These are phyloP conservation scores for Hypoxylon sp. DNA, from an alignment of 2,329 filamentous ascomycete species.

Conservation along the genomic window DNA sequence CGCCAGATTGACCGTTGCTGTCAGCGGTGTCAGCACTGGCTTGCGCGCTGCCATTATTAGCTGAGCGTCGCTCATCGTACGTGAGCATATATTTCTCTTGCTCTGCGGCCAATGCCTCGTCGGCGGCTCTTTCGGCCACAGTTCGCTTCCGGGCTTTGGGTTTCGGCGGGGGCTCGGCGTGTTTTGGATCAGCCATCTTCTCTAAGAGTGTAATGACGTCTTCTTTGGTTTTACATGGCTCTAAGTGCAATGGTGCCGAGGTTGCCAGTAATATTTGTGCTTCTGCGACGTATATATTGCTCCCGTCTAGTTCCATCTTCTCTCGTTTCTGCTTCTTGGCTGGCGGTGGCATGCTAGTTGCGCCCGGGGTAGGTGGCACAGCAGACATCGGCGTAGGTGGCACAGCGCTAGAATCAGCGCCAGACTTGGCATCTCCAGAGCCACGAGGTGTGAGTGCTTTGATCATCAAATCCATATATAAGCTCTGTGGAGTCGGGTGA, in stretches of 20 bases:
- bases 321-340: constrained; percentile 78
- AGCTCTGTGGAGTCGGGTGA: constrained; percentile 83
- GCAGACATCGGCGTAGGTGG: constrained; percentile 77
- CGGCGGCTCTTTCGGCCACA: constrained; percentile 92
- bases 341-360: constrained; percentile 71
- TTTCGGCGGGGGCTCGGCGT: constrained; percentile 81
- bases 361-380: constrained; percentile 74
- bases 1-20: constrained; percentile 79
- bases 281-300: constrained; percentile 81
- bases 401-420: constrained; percentile 61
- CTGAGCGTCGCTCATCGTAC: constrained; percentile 84
- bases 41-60: constrained; percentile 70
- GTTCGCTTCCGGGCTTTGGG: constrained; percentile 95
- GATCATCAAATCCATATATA: constrained; percentile 81
- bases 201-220: constrained; percentile 82
- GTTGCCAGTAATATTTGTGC: constrained; percentile 81
- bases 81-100: constrained; percentile 94
- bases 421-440: constrained; percentile 55
- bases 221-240: constrained; percentile 78
- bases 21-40: constrained; percentile 73
- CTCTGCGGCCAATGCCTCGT: constrained; percentile 91
- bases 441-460: constrained; percentile 79
- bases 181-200: constrained; percentile 80
- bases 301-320: constrained; percentile 82
- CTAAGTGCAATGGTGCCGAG: constrained; percentile 80